These are phyloP conservation scores for Epichloe sibirici DNA, from an alignment of 2,329 filamentous ascomycete species.

Conservation along the genomic window DNA sequence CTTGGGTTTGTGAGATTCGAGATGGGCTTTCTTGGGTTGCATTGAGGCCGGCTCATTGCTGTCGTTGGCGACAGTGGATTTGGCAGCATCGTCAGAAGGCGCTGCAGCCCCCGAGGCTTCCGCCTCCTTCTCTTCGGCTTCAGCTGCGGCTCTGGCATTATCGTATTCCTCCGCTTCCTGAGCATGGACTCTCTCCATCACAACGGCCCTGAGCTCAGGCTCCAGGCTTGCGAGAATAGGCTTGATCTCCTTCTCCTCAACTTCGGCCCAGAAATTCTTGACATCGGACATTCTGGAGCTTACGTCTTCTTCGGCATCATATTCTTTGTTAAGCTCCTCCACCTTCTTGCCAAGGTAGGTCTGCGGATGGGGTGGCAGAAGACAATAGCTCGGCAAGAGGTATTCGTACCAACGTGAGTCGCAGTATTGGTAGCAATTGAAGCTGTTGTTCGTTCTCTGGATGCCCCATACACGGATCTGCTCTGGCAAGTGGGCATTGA, in stretches of 20 bases:
- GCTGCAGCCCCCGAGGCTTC: slow-evolving; percentile 13
- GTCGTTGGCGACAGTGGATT: background rate
- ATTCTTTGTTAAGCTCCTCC: slow-evolving; percentile 63
- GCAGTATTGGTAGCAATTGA: slow-evolving; percentile 90
- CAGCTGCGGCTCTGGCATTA: slow-evolving; percentile 2
- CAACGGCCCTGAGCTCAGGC: slow-evolving; percentile 48
- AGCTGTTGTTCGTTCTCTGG: slow-evolving; percentile 75
- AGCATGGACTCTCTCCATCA: slow-evolving; percentile 48
- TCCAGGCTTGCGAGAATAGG: slow-evolving; percentile 52
- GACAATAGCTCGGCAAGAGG: slow-evolving; percentile 82
- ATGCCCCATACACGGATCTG: slow-evolving; percentile 97
- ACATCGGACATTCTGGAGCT: slow-evolving; percentile 63
- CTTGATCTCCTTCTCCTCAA: slow-evolving; percentile 71
- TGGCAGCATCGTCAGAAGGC: slow-evolving; percentile 8
- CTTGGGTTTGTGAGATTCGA: slow-evolving; percentile 25
- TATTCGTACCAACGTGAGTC: slow-evolving; percentile 98
- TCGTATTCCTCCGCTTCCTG: slow-evolving; percentile 17
- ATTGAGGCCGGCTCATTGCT: slow-evolving; percentile 6
- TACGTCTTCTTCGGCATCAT: slow-evolving; percentile 58
- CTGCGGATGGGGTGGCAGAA: slow-evolving; percentile 82
- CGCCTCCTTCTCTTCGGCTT: slow-evolving; percentile 9
- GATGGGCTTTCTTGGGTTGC: slow-evolving; percentile 12
- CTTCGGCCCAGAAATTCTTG: slow-evolving; percentile 66
- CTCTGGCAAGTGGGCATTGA: slow-evolving; percentile 71
- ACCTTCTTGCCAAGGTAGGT: slow-evolving; percentile 76